Conservation (phyloP, 495 filamentous ascomycete genomes). For the Hypoxylon lienhwacheense region DNA sequence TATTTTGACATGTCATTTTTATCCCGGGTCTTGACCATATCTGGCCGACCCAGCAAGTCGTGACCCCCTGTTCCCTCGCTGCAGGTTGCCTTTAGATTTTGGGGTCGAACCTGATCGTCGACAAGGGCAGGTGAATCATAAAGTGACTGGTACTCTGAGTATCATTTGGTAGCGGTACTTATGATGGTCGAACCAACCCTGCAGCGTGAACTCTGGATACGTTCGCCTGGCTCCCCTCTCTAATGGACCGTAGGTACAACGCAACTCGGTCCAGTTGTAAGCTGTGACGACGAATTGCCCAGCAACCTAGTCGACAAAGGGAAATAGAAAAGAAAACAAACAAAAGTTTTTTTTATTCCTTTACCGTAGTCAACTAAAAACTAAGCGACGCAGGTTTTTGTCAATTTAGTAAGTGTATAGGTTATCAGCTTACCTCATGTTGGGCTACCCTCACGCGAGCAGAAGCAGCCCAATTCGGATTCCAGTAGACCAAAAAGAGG, state of each 20-base stretch:
- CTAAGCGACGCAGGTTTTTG: slow-evolving; percentile 27
- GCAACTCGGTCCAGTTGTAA: slow-evolving; percentile 15
- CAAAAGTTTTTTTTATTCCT: no score
- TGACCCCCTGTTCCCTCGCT: slow-evolving; percentile 28
- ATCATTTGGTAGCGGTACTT: slow-evolving; percentile 37
- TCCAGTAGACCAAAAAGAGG: slow-evolving; percentile 27
- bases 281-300: slow-evolving; percentile 20
- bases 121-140: slow-evolving; percentile 29
- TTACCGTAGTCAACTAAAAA: no score
- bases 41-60: slow-evolving; percentile 29
- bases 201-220: slow-evolving; percentile 32
- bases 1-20: slow-evolving; percentile 37
- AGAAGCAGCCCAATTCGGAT: slow-evolving; percentile 30
- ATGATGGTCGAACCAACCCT: slow-evolving; percentile 17
- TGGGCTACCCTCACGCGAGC: slow-evolving; percentile 34
- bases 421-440: slow-evolving; percentile 35
- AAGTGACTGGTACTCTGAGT: slow-evolving; percentile 27
- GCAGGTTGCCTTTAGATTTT: slow-evolving; percentile 24
- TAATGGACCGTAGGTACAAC: neutral
- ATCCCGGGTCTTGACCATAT: slow-evolving; percentile 18
- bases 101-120: slow-evolving; percentile 36
- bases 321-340: slow-evolving; percentile 9
- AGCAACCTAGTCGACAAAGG: slow-evolving; percentile 6
- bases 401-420: no score
- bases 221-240: slow-evolving; percentile 1